Conservation (phyloP, 495 filamentous ascomycete species). For the Penicillium salamii region DNA sequence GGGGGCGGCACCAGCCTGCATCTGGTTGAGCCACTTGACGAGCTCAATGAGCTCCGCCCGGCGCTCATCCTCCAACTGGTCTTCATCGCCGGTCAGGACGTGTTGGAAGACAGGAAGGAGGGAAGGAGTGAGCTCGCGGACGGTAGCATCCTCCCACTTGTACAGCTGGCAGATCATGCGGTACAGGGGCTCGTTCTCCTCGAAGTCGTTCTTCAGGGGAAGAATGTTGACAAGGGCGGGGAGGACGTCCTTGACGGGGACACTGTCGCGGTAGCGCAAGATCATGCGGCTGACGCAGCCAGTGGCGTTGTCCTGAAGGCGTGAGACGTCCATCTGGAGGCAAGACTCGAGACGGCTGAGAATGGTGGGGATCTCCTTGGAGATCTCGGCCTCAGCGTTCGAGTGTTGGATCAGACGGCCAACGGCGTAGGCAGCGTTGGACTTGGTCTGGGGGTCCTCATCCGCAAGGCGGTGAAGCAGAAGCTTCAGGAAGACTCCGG, state of each 20-base stretch:
- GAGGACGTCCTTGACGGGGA: conserved; percentile 77
- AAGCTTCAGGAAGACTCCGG: conserved; percentile 69
- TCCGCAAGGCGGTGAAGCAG: conserved; percentile 85
- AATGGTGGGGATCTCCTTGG: conserved; percentile 72
- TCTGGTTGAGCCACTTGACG: conserved; percentile 66
- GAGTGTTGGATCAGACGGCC: conserved; percentile 82
- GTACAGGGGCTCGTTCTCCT: conserved; percentile 93
- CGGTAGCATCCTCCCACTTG: conserved; percentile 65
- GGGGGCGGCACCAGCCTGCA: conserved; percentile 43
- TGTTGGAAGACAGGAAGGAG: conserved; percentile 77
- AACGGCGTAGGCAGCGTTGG: conserved; percentile 87
- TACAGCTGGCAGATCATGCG: conserved; percentile 85
- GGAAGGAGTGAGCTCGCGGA: conserved; percentile 71
- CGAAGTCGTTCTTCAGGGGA: conserved; percentile 89
- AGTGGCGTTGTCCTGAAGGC: conserved; percentile 88
- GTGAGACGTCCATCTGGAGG: conserved; percentile 68
- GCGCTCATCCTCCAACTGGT: conserved; percentile 82
- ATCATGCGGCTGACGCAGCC: conserved; percentile 94
- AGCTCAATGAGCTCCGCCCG: conserved; percentile 65
- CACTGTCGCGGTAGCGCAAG: conserved; percentile 69
- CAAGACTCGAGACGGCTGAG: conserved; percentile 80
- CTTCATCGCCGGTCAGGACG: conserved; percentile 73
- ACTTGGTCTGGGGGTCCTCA: conserved; percentile 87
- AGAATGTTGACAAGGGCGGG: conserved; percentile 75
- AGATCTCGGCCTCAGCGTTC: conserved; percentile 64